A percentile compares a stretch with the other conserved stretches of the same genome.
Conservation (phyloP, 23 red algal species). For the Pyropia yezoensis region DNA sequence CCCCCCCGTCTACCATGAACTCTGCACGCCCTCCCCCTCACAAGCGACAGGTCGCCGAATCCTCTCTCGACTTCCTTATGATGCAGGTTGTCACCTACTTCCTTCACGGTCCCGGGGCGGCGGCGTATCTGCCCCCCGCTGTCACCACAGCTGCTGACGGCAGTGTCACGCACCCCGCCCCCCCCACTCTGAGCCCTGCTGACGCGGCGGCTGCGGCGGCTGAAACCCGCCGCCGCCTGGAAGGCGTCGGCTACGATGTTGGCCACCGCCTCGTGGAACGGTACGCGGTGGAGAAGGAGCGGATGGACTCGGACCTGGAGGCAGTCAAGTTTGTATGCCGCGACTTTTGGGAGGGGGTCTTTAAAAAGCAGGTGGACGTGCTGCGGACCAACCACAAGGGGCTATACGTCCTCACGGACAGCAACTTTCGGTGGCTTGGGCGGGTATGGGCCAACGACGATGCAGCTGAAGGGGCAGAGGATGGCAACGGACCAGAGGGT, state of each 20-base stretch:
- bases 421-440: slow-evolving; percentile 59
- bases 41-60: slow-evolving; percentile 18
- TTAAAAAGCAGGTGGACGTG: slow-evolving; percentile 86
- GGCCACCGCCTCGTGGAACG: slow-evolving; percentile 57
- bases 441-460: slow-evolving; percentile 22
- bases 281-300: slow-evolving; percentile 19
- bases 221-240: slow-evolving; percentile 34
- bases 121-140: slow-evolving; percentile 17
- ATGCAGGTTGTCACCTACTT: slow-evolving; percentile 63
- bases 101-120: slow-evolving; percentile 23
- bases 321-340: slow-evolving; percentile 94
- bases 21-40: not conserved
- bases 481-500: not conserved
- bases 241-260: slow-evolving; percentile 58
- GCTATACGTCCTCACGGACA: slow-evolving; percentile 87
- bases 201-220: slow-evolving; percentile 7
- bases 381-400: slow-evolving; percentile 88
- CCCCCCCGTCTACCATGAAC: not conserved
- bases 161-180: not conserved
- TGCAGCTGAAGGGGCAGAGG: not conserved
- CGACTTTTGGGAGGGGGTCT: slow-evolving; percentile 80
- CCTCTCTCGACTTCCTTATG: slow-evolving; percentile 40
- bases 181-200: not conserved
- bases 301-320: slow-evolving; percentile 63
- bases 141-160: not conserved